Evolutionary conservation across 371 early-diverging fungal genomes (phyloP), one percentile per base, ranked within the genome.

Genomic region (Chytridium lagenaria): DNA sequence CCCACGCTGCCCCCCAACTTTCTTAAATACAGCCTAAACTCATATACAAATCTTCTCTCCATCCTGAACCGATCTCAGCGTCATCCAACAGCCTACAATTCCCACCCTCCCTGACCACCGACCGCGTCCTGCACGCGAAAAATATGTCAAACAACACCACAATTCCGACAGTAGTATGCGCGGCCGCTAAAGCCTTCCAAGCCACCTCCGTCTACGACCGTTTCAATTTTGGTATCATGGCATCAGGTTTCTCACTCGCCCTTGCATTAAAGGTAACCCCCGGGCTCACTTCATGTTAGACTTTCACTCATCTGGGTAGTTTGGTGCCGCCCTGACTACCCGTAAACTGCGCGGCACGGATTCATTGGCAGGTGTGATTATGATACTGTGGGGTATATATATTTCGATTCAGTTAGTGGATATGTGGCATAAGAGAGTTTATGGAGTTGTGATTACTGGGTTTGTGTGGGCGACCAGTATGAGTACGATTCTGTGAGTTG

Each of bases 181-280:
- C 64, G 5, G 34, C 36, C 15, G 3, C 64, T 10, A 30, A 57
- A 10, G 31, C 57, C 57, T 5, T 57, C 26, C 10, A 10, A 10
- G 10, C 64, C n/a, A 66, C 39, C 52, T 15, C 68, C 26, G 30
- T 2, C 68, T 68, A 30, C 33, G 68, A 68, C 68, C 2, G 68
- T 5, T 50, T 51, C 50, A 68, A 68, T 51, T 68, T 68, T 51
- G 50, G 33, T 2, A 26, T 68, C 10, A 2, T 68, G n/a, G 68
- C 68, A 3, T 16, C 68, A 7, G 68, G 68, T 2, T 68, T 68
- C 34, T 49, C 68, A 22, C 52, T 50, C 31, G 36, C 30, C 22
- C 16, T 23, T 15, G 33, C 51, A 2, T 51, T 68, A 16, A 68
- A 68, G 66, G 66, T 66, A 44, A 23, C 16, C 26, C 12, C 12